Evolutionary conservation across 2,329 filamentous ascomycete species (phyloP).

Genomic region (Penicillium psychrosexuale): DNA sequence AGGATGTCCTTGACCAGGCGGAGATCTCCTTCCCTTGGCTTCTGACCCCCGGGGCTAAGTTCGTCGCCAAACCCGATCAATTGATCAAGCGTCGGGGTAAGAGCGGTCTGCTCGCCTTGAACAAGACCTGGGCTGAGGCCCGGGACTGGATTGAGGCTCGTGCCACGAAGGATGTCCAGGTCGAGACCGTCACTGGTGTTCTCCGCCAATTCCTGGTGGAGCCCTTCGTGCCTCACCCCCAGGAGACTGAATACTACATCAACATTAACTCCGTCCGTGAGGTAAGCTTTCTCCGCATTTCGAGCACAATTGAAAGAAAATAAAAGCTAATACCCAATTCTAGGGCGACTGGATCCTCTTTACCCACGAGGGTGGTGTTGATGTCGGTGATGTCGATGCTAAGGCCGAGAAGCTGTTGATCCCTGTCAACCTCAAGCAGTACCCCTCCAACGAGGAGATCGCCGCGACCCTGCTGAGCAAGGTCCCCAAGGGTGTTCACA

Average conservation of each 20-base stretch:
- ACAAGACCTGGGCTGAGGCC: slow-evolving; percentile 95
- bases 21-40: slow-evolving; percentile 98
- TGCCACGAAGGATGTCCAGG: slow-evolving; percentile 86
- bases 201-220: slow-evolving; percentile 96
- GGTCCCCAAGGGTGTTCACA: slow-evolving; percentile 92
- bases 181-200: slow-evolving; percentile 85
- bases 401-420: slow-evolving; percentile 99
- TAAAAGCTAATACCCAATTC: slow-evolving; percentile 28
- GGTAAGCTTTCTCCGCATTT: slow-evolving; percentile 61
- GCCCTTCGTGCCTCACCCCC: slow-evolving; percentile 94
- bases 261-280: slow-evolving; percentile 99
- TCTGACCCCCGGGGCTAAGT: slow-evolving; percentile 75
- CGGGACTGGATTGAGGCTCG: slow-evolving; percentile 90
- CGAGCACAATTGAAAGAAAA: not conserved
- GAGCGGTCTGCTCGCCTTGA: slow-evolving; percentile 91
- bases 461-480: slow-evolving; percentile 81
- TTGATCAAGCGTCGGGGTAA: slow-evolving; percentile 99
- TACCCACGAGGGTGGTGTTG: slow-evolving; percentile 98
- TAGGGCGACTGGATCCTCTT: slow-evolving; percentile 99
- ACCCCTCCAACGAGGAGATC: slow-evolving; percentile 94
- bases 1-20: slow-evolving; percentile 86
- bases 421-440: slow-evolving; percentile 89
- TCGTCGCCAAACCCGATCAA: slow-evolving; percentile 99
- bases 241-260: slow-evolving; percentile 98
- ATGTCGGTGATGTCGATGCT: slow-evolving; percentile 97